These are phyloP conservation scores for Steccherinum ochraceum DNA, from an alignment of 768 basidiomycete genomes.

Conservation along the genomic window DNA sequence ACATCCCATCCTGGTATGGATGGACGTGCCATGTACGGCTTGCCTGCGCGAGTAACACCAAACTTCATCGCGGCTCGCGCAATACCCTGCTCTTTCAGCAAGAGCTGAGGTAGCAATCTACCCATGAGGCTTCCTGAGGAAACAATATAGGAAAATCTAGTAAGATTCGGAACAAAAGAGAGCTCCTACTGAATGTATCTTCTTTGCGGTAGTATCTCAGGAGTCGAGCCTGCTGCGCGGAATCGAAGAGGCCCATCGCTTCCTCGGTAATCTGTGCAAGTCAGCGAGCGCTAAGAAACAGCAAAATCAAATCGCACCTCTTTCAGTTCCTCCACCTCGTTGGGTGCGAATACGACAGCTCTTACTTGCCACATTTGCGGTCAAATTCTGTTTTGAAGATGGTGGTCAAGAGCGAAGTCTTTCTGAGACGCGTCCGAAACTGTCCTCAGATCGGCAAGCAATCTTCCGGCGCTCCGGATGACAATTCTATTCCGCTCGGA, in stretches of 20 bases:
- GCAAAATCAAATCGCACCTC: neutral
- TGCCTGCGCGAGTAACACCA: conserved; percentile 53
- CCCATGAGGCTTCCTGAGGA: conserved; percentile 68
- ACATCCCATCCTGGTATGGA: conserved; percentile 8
- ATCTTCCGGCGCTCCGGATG: too few species aligned
- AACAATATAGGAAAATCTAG: neutral
- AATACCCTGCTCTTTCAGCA: conserved; percentile 55
- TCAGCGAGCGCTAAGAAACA: conserved; percentile 4
- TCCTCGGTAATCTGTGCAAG: conserved; percentile 39
- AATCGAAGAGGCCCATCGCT: conserved; percentile 53
- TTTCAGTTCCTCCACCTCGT: conserved; percentile 18
- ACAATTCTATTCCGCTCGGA: too few species aligned
- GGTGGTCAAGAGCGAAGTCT: neutral
- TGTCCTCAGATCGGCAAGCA: too few species aligned
- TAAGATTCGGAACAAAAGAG: neutral
- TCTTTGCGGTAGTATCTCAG: conserved; percentile 62
- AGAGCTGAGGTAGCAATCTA: conserved; percentile 59
- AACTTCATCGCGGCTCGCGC: conserved; percentile 42
- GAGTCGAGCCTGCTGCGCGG: conserved; percentile 49
- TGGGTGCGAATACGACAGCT: conserved; percentile 31
- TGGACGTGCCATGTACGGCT: conserved; percentile 65
- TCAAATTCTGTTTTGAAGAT: neutral
- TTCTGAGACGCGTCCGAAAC: too few species aligned
- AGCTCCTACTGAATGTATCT: conserved; percentile 65
- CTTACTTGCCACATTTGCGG: conserved; percentile 34